A percentile compares a stretch with the other conserved stretches of the same genome.
Conservation (phyloP, 805 yeast species). For the Cephaloascus fragrans region DNA sequence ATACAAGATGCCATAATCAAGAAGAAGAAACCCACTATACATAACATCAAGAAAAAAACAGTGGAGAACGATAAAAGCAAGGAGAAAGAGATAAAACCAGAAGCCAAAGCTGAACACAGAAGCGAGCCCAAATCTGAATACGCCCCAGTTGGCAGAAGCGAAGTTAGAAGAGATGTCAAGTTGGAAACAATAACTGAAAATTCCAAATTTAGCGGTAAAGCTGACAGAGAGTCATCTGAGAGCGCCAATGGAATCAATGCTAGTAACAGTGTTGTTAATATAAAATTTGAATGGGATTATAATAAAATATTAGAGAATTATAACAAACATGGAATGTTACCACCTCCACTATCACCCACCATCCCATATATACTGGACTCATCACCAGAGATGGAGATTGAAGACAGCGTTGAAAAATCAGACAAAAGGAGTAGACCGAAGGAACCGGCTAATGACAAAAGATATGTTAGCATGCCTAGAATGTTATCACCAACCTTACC, state of each 20-base stretch:
- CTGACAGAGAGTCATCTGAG: not conserved
- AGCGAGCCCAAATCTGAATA: not conserved
- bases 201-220: not conserved
- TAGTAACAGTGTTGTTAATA: not conserved
- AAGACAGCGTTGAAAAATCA: not conserved
- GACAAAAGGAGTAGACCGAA: not conserved
- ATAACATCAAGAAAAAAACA: not conserved
- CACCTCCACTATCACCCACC: constrained; percentile 16
- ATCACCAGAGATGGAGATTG: not conserved
- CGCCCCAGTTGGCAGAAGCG: not conserved
- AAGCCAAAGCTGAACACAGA: not conserved
- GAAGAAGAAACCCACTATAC: not conserved
- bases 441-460: not conserved
- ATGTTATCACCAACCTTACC: not conserved
- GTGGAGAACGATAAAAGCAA: not conserved
- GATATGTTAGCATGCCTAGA: not conserved
- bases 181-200: not conserved
- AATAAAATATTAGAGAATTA: constrained; percentile 16
- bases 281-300: constrained; percentile 12
- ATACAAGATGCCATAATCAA: not conserved
- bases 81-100: too few relatives aligned
- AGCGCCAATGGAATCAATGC: too few relatives aligned
- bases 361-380: constrained; percentile 9
- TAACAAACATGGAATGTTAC: constrained; percentile 14
- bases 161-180: not conserved